Base-by-base conservation (phyloP, 164 flowering plant species). In the Kalanchoe fedtschenkoi region DNA sequence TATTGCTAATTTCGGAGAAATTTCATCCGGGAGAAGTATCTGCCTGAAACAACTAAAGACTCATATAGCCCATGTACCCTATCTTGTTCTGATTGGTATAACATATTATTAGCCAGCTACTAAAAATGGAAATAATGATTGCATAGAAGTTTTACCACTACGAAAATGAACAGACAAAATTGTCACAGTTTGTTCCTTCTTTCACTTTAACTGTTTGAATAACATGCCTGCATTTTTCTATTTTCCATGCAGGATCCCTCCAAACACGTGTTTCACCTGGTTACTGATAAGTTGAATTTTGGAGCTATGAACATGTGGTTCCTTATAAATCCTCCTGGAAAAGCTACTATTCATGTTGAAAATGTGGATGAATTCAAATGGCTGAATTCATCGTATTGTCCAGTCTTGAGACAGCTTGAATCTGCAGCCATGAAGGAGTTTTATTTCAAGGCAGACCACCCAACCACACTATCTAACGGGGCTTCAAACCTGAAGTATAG, bases 221-320 rank as follows among this genome's bases (percentile, higher is more conserved):
- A 22, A 15, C 29, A 19, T 60, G 62, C 22, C 29, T 47, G 30
- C 13, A 47, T 47, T 22, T n/a, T 47, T 22, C 28, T 22, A 22
- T 22, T 47, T 28, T 47, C 21, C 63, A 73, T 84, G 70, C 87
- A 92, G 97, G 97, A 92, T 63, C 83, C 98, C 1, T 86, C 82
- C 72, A 92, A 92, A 38, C 98, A 92, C 61, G 98, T 89, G 15
- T 92, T 92, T 71, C 98, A 92, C 79, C 78, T 92, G 61, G 98
- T 92, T 14, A 86, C 88, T 22, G 98, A 92, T 73, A 89, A 88
- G 66, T 76, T 92, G 69, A 89, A 92, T 68, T 89, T 88, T 78
- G 97, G 91, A 58, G 96, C 98, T 24, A 89, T 92, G 96, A 92
- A 81, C 62, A 86, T 92, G 98, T 92, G 98, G 98, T 92, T 92